Evolutionary conservation across 2,329 filamentous ascomycete species (phyloP).

Genomic region (Camptophora hylomeconis): DNA sequence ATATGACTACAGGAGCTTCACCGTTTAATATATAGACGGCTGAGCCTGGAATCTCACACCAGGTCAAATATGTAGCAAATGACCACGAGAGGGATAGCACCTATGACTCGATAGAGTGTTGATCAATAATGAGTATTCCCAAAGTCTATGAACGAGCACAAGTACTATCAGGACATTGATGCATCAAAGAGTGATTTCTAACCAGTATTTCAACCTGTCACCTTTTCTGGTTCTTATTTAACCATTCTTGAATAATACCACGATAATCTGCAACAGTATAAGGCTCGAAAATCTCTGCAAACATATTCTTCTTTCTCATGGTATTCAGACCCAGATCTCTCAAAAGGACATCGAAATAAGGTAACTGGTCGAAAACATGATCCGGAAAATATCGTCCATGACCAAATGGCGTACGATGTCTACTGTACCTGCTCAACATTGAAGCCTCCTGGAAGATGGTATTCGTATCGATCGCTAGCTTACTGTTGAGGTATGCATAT

Average conservation of each 20-base stretch:
- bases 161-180: too few relatives aligned
- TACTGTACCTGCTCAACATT: constrained; percentile 55
- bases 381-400: constrained; percentile 52
- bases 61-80: too few relatives aligned
- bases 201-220: too few relatives aligned
- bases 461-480: constrained; percentile 24
- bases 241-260: constrained; percentile 29
- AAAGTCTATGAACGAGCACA: too few relatives aligned
- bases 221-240: too few relatives aligned
- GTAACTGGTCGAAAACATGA: constrained; percentile 63
- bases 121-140: too few relatives aligned
- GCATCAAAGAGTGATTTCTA: too few relatives aligned
- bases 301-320: constrained; percentile 21
- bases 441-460: constrained; percentile 42
- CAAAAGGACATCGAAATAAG: constrained; percentile 58
- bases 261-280: constrained; percentile 29
- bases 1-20: too few relatives aligned
- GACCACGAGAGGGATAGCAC: too few relatives aligned
- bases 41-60: too few relatives aligned
- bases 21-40: too few relatives aligned
- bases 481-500: constrained; percentile 47
- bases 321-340: constrained; percentile 49
- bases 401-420: constrained; percentile 55
- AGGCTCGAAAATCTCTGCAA: constrained; percentile 24
- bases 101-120: too few relatives aligned